A percentile compares a stretch with the other conserved stretches of the same genome.
phyloP scores from a whole-genome alignment of 2,329 filamentous ascomycete species.

The Cladosporium sp. region DNA sequence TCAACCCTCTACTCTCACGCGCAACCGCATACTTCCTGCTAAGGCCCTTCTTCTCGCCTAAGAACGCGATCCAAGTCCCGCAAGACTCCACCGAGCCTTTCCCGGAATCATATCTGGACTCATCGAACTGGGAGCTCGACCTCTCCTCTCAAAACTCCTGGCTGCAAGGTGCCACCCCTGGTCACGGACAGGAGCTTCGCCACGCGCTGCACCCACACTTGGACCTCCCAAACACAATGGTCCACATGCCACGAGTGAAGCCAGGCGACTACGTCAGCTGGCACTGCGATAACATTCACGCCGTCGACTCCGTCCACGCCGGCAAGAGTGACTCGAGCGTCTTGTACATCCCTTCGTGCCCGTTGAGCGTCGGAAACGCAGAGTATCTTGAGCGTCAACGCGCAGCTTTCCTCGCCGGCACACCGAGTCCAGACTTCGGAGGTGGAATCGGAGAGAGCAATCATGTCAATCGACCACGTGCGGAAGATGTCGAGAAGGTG shows the following conservation, averaged over 20 bases:
- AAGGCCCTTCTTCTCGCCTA: slow-evolving; percentile 72
- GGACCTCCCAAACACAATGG: slow-evolving; percentile 62
- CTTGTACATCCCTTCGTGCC: slow-evolving; percentile 83
- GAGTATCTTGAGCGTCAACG: slow-evolving; percentile 67
- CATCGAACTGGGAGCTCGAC: slow-evolving; percentile 59
- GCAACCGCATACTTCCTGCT: slow-evolving; percentile 77
- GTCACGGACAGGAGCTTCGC: slow-evolving; percentile 66
- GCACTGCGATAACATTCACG: slow-evolving; percentile 73
- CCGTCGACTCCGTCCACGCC: slow-evolving; percentile 73
- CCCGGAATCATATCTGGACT: slow-evolving; percentile 42
- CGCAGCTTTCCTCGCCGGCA: slow-evolving; percentile 63
- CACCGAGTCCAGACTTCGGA: slow-evolving; percentile 45
- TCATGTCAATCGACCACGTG: slow-evolving; percentile 40
- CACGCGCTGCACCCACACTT: slow-evolving; percentile 65
- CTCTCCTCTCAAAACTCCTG: slow-evolving; percentile 48
- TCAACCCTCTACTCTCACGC: slow-evolving; percentile 72
- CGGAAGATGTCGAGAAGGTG: slow-evolving; percentile 35
- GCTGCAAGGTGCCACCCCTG: slow-evolving; percentile 67
- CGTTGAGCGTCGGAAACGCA: slow-evolving; percentile 70
- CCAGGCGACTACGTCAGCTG: slow-evolving; percentile 73
- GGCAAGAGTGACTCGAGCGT: slow-evolving; percentile 75
- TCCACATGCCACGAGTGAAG: slow-evolving; percentile 60
- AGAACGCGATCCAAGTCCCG: slow-evolving; percentile 25
- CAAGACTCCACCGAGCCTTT: slow-evolving; percentile 22
- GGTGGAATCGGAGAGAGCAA: slow-evolving; percentile 60